phyloP scores from a whole-genome alignment of 1,284 basidiomycete species.

The Malassezia nana region DNA sequence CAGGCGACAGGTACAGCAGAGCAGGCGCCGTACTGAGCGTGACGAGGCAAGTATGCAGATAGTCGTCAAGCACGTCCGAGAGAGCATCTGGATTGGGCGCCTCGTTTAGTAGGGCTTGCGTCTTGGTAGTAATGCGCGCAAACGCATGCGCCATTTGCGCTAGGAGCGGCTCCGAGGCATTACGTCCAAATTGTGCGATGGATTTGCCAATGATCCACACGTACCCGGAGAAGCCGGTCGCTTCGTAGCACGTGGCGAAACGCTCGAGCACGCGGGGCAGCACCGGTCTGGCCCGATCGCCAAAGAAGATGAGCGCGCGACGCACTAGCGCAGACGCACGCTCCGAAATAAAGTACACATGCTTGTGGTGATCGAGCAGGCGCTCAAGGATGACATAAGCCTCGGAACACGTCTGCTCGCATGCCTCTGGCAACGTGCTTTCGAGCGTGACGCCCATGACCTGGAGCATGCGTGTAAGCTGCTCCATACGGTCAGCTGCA shows the following conservation, averaged over 20 bases:
- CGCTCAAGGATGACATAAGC: conserved; percentile 74
- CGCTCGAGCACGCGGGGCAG: conserved; percentile 63
- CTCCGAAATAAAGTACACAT: conserved; percentile 69
- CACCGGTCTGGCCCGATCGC: conserved; percentile 59
- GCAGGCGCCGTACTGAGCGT: conserved; percentile 63
- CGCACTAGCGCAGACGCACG: conserved; percentile 76
- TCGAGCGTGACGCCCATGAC: conserved; percentile 20
- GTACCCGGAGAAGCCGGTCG: conserved; percentile 74
- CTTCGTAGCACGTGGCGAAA: conserved; percentile 68
- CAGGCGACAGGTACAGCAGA: conserved; percentile 55
- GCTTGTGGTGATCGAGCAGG: conserved; percentile 70
- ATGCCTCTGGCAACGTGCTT: conserved; percentile 59
- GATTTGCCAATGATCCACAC: conserved; percentile 88
- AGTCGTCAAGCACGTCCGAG: conserved; percentile 74
- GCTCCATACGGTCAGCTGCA: conserved; percentile 57
- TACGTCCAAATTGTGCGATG: conserved; percentile 32
- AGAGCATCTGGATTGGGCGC: conserved; percentile 3
- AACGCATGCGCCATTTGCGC: conserved; percentile 27
- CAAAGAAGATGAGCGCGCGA: conserved; percentile 73
- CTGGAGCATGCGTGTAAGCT: conserved; percentile 36
- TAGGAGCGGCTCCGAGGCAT: conserved; percentile 20
- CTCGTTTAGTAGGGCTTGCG: conserved; percentile 13
- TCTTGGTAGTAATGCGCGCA: conserved; percentile 27
- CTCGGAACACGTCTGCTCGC: conserved; percentile 66
- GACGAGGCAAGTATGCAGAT: conserved; percentile 68